phyloP scores from a whole-genome alignment of 2,329 filamentous ascomycete genomes.

The Fusarium succisae region DNA sequence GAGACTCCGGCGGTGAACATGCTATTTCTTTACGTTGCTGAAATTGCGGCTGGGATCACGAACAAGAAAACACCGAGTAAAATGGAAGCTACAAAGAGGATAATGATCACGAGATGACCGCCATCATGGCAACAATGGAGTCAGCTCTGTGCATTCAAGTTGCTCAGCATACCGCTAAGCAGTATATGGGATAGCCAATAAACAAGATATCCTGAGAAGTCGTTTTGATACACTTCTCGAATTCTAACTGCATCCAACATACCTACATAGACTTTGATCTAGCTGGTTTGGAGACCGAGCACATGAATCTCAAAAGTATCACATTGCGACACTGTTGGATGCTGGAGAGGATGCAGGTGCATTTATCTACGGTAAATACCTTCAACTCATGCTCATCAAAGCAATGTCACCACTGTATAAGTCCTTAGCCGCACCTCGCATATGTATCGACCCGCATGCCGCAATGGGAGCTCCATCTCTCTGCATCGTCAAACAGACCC shows the following conservation, averaged over 20 bases:
- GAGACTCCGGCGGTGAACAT: slow-evolving; percentile 40
- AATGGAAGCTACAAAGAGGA: neutral
- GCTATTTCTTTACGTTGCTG: neutral
- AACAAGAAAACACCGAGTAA: neutral
- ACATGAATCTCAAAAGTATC: neutral
- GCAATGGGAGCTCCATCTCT: slow-evolving; percentile 5
- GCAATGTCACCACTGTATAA: neutral
- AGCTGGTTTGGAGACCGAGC: slow-evolving; percentile 7
- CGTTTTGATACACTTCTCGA: neutral
- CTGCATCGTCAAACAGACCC: slow-evolving; percentile 13
- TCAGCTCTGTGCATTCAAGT: slow-evolving; percentile 2
- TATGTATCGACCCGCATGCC: slow-evolving; percentile 22
- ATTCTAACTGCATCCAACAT: neutral
- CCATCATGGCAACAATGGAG: neutral
- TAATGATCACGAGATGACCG: slow-evolving; percentile 19
- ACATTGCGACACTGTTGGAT: neutral
- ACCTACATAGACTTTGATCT: neutral
- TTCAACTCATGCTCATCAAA: neutral
- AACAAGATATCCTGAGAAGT: neutral
- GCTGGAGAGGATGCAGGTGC: slow-evolving; percentile 16
- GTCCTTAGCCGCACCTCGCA: slow-evolving; percentile 24
- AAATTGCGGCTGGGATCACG: slow-evolving; percentile 6
- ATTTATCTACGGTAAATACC: slow-evolving; percentile 2
- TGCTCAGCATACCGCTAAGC: slow-evolving; percentile 10
- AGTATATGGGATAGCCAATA: slow-evolving; percentile 5